phyloP scores from a whole-genome alignment of 306 rosid genomes.

The Fragaria nilgerrensis region DNA sequence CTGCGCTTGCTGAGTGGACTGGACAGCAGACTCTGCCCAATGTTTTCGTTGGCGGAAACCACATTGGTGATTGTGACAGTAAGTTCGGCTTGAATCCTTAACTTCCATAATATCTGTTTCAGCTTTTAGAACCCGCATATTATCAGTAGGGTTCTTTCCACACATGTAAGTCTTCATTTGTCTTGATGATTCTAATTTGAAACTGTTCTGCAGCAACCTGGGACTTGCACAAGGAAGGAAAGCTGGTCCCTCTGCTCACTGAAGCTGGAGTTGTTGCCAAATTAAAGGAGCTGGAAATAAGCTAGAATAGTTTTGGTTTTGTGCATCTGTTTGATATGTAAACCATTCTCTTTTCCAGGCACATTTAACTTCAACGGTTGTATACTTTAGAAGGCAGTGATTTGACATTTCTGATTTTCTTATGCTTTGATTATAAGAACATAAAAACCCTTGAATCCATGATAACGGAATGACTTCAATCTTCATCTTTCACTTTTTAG shows the following conservation, averaged over 20 bases:
- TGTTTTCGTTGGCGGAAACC: background rate
- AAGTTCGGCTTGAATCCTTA: background rate
- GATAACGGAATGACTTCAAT: no score
- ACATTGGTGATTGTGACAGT: conserved; percentile 10
- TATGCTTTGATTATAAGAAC: no score
- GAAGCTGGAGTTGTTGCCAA: conserved; percentile 1
- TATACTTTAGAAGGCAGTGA: background rate
- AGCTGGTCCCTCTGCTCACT: background rate
- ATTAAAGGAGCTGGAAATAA: background rate
- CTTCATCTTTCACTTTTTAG: no score
- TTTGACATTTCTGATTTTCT: background rate
- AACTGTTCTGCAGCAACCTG: background rate
- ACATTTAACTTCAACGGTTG: background rate
- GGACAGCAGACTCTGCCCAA: conserved; percentile 6
- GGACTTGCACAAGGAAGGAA: background rate
- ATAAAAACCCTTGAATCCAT: no score
- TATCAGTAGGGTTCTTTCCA: background rate
- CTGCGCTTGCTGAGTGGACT: background rate
- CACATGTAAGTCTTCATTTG: background rate
- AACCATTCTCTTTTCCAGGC: background rate
- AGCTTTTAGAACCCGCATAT: no score
- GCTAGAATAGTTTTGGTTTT: background rate
- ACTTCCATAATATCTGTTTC: background rate
- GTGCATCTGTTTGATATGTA: background rate
- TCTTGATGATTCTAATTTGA: background rate